Percentiles rank a stretch among this genome's conserved stretches.
phyloP scores from a whole-genome alignment of 805 yeast genomes.

The Nakazawaea anatomiae region DNA sequence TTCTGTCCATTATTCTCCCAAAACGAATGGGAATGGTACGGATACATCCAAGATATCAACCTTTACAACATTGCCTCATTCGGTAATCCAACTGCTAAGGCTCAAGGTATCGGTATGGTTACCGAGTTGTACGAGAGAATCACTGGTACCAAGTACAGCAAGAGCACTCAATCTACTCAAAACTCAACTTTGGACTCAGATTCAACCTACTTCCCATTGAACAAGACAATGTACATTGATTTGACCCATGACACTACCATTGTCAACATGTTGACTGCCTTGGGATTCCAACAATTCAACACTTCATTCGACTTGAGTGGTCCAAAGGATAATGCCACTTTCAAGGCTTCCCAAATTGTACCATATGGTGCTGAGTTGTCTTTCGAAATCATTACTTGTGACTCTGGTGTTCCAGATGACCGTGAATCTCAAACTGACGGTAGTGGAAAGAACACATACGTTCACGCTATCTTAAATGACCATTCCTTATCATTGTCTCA shows the following conservation, averaged over 20 bases:
- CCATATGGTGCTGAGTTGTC: conserved; percentile 35
- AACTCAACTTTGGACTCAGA: conserved; percentile 8
- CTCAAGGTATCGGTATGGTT: conserved; percentile 7
- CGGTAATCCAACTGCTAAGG: conserved; percentile 7
- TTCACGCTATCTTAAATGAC: conserved; percentile 14
- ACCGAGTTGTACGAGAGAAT: conserved; percentile 6
- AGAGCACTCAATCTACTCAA: conserved; percentile 1
- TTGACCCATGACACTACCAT: conserved; percentile 8
- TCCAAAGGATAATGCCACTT: conserved; percentile 12
- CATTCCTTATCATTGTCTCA: conserved; percentile 12
- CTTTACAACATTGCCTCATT: not conserved
- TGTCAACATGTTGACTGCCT: conserved; percentile 3
- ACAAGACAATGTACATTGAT: conserved; percentile 4
- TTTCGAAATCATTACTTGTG: conserved; percentile 31
- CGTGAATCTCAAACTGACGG: conserved; percentile 5
- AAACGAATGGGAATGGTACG: conserved; percentile 25
- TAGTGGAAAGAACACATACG: conserved; percentile 8
- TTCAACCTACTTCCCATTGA: conserved; percentile 7
- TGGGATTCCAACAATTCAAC: conserved; percentile 9
- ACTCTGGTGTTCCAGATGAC: conserved; percentile 13
- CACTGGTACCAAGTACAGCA: not conserved
- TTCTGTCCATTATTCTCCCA: conserved; percentile 34
- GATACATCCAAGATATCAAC: conserved; percentile 4
- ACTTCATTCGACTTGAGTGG: conserved; percentile 8
- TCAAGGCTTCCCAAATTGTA: conserved; percentile 25